A percentile compares a stretch with the other conserved stretches of the same genome.
Conservation (phyloP, 495 filamentous ascomycete genomes). For the Penicillium lividum region DNA sequence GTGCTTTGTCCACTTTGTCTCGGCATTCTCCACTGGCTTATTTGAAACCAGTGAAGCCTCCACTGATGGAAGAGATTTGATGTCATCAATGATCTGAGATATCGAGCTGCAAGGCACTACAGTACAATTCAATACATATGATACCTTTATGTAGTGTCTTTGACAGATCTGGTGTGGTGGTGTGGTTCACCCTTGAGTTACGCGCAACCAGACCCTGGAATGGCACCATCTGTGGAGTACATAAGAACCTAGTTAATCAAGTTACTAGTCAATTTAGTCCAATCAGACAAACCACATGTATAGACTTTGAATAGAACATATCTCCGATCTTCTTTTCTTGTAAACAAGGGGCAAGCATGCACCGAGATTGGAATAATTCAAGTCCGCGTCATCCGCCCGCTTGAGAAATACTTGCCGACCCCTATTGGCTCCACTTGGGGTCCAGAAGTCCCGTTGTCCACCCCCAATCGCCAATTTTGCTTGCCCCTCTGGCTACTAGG, state of each 20-base stretch:
- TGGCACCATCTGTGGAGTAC: constrained; percentile 5
- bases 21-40: too few relatives aligned
- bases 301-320: not conserved
- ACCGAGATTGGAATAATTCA: not conserved
- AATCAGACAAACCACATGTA: not conserved
- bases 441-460: constrained; percentile 1
- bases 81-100: too few relatives aligned
- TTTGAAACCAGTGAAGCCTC: too few relatives aligned
- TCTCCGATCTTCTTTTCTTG: not conserved
- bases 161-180: too few relatives aligned
- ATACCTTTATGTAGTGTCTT: too few relatives aligned
- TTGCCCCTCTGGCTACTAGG: not conserved
- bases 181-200: not conserved
- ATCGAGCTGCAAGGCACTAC: too few relatives aligned
- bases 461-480: not conserved
- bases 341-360: constrained; percentile 3
- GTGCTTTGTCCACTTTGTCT: too few relatives aligned
- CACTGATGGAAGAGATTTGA: too few relatives aligned
- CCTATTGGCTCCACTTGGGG: constrained; percentile 1
- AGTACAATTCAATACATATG: too few relatives aligned
- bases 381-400: not conserved
- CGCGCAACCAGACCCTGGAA: constrained; percentile 6
- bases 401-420: not conserved
- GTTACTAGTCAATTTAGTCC: not conserved
- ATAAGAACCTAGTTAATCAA: not conserved